phyloP scores from a whole-genome alignment of 2,329 filamentous ascomycete species.

The Hypoxylon sp. region DNA sequence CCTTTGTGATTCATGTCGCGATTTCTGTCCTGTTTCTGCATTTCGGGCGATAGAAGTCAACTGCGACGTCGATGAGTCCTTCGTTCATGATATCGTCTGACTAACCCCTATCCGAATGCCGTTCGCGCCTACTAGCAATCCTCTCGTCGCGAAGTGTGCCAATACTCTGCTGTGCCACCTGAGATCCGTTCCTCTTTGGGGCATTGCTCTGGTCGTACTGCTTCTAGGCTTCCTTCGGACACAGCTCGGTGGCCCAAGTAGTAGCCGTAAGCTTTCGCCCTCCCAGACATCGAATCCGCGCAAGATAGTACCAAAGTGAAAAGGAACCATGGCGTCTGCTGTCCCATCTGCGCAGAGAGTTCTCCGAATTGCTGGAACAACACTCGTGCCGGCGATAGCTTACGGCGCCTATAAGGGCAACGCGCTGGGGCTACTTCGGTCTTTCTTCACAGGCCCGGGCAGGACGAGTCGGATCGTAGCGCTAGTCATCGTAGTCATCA shows the following conservation, averaged over 20 bases:
- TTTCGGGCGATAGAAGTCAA: background rate
- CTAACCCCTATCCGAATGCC: constrained; percentile 43
- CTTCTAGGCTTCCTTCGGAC: constrained; percentile 54
- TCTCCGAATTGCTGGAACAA: constrained; percentile 51
- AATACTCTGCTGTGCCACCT: constrained; percentile 58
- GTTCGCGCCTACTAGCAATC: constrained; percentile 43
- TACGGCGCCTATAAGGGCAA: constrained; percentile 63
- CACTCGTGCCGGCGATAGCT: constrained; percentile 60
- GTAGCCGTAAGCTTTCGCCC: constrained; percentile 24
- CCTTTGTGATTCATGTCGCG: background rate
- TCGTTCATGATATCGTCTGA: background rate
- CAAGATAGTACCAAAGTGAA: constrained; percentile 28
- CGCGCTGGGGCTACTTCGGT: constrained; percentile 55
- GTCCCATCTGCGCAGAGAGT: constrained; percentile 41
- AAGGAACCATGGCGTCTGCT: constrained; percentile 47
- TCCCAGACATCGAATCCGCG: constrained; percentile 9
- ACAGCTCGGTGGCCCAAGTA: constrained; percentile 39
- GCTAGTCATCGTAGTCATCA: constrained; percentile 70
- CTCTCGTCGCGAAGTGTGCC: constrained; percentile 58
- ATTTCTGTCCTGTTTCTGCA: background rate
- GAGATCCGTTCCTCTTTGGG: constrained; percentile 59
- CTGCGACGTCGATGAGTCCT: background rate
- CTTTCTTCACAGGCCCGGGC: constrained; percentile 68
- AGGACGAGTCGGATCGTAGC: constrained; percentile 66
- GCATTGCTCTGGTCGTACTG: constrained; percentile 56